A percentile compares a stretch with the other conserved stretches of the same genome.
phyloP scores from a whole-genome alignment of 495 filamentous ascomycete species.

The Annulohypoxylon stygium region DNA sequence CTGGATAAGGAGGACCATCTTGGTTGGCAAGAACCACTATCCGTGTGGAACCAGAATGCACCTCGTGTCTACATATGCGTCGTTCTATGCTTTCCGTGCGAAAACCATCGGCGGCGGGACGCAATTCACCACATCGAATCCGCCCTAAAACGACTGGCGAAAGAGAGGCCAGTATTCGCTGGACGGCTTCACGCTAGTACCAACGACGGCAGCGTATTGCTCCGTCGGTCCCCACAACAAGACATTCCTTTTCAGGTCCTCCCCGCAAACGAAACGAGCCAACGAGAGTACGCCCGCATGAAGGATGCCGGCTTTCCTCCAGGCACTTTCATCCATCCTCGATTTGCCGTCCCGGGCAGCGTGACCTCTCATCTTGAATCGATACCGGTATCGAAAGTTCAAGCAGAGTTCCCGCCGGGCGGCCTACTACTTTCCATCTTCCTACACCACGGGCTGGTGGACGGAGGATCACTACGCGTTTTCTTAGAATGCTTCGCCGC shows the following conservation, averaged over 20 bases:
- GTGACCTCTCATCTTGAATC: conserved; percentile 38
- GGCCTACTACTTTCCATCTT: conserved; percentile 53
- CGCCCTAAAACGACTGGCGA: conserved; percentile 44
- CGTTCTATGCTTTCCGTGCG: conserved; percentile 54
- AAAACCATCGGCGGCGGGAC: conserved; percentile 38
- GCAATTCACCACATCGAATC: conserved; percentile 47
- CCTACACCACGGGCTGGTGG: conserved; percentile 53
- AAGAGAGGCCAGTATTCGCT: conserved; percentile 52
- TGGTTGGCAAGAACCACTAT: conserved; percentile 49
- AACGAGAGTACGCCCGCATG: conserved; percentile 46
- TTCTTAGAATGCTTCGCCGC: conserved; percentile 63
- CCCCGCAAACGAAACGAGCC: conserved; percentile 32
- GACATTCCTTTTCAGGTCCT: conserved; percentile 50
- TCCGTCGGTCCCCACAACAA: conserved; percentile 45
- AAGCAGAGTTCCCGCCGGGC: conserved; percentile 50
- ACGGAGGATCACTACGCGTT: conserved; percentile 63
- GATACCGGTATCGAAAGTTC: conserved; percentile 51
- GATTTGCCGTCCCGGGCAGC: conserved; percentile 39
- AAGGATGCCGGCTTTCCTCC: conserved; percentile 50
- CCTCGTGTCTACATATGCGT: conserved; percentile 53
- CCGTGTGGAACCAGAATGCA: conserved; percentile 53
- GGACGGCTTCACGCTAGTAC: conserved; percentile 48
- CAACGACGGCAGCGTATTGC: conserved; percentile 44
- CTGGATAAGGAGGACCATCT: conserved; percentile 45
- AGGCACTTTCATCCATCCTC: conserved; percentile 44